Evolutionary conservation across 192 early-diverging fungal species (phyloP).

Genomic region (Coemansia sp.): DNA sequence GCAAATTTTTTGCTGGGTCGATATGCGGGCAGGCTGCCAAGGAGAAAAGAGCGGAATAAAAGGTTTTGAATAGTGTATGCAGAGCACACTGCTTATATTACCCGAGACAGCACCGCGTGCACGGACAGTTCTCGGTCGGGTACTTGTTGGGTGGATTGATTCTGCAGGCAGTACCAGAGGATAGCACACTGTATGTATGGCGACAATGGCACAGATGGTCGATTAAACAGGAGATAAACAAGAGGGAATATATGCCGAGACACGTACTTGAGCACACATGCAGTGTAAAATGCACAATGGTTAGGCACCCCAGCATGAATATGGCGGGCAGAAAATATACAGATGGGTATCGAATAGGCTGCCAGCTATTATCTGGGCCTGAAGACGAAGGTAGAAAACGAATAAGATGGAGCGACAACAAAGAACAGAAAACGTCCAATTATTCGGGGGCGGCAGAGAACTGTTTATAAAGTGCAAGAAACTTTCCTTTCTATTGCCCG

Average conservation of each 20-base stretch:
- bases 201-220: background rate
- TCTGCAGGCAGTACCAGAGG: background rate
- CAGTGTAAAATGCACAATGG: conserved; percentile 10
- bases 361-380: background rate
- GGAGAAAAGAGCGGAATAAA: background rate
- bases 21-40: background rate
- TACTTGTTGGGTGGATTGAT: background rate
- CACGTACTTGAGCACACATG: conserved; percentile 14
- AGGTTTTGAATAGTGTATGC: background rate
- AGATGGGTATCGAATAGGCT: background rate
- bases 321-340: background rate
- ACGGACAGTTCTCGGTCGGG: background rate
- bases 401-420: background rate
- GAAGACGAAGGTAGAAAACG: background rate
- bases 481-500: background rate
- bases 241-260: conserved; percentile 5
- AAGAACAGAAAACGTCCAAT: background rate
- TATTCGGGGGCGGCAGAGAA: background rate
- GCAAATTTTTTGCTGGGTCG: background rate
- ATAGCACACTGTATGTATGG: background rate
- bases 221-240: background rate
- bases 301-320: background rate
- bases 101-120: background rate
- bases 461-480: background rate
- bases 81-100: background rate